Base-by-base conservation (phyloP, 2,329 filamentous ascomycete genomes). In the Didymella exigua region DNA sequence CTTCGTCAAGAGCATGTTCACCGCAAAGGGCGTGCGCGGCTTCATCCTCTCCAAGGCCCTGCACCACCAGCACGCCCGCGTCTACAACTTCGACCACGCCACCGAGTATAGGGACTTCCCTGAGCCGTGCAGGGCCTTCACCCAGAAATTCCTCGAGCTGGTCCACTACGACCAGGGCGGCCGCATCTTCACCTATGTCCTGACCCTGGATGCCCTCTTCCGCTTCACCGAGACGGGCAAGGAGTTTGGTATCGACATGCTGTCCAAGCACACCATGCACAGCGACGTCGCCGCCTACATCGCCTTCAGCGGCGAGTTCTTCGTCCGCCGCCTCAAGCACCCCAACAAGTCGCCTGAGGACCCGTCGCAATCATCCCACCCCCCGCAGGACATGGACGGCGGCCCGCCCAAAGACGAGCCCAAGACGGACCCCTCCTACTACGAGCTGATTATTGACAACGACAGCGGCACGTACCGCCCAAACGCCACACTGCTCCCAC, bases 191-290 rank as follows among this genome's bases (percentile, higher is more conserved):
- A 98, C 93, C 19, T 98, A 97, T 65, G 88, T 97, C 23, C 79
- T 98, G 19, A 96, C 91, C 0, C 82, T 97, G 6, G 93, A 98
- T 69, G 89, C 89, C 5, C 82, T 93, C 48, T 84, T 96, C 70
- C 88, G 92, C 40, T 97, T 97, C 76, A 97, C 93, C 1, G 93
- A 97, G 75, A 98, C 93, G 0, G 93, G 93, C 26, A 95, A 95
- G 66, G 93, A 97, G 68, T 97, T 97, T 56, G 91, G 93, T 47
- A 91, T 98, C 67, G 93, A 97, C 76, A 81, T 97, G 74, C 77
- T 98, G 67, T 92, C 88, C 74, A 98, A 98, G 74, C 93, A 98
- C 75, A 96, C 91, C 34, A 96, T 98, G 91, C 93, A 98, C 77
- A 93, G 90, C 61, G 88, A 97, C 73, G 93, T 96, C 1, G 89